Evolutionary conservation across 192 early-diverging fungal species (phyloP).

Genomic region (Anaeromyces robustus): DNA sequence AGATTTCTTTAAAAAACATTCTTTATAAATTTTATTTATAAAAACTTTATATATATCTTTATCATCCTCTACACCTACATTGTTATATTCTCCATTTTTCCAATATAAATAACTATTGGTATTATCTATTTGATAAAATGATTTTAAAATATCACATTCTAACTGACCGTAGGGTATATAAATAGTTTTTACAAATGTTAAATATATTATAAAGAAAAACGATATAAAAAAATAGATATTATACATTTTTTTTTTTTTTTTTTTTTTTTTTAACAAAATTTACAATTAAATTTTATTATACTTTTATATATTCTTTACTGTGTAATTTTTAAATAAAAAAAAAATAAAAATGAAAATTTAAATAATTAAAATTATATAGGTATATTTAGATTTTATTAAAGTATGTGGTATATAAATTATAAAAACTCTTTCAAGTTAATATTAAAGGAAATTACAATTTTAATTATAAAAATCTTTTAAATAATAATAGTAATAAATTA

Average conservation of each 20-base stretch:
- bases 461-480: no score
- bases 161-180: background rate
- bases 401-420: no score
- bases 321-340: no score
- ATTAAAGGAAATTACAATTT: no score
- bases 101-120: background rate
- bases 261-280: no score
- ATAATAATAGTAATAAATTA: no score
- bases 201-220: background rate
- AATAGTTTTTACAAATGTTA: background rate
- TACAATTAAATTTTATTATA: no score
- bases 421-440: no score
- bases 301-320: no score
- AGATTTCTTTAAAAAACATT: background rate
- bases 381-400: no score
- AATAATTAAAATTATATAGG: no score
- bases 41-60: background rate
- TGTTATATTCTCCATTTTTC: background rate
- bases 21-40: background rate
- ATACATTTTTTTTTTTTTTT: background rate
- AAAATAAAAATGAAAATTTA: no score
- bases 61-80: background rate
- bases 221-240: background rate
- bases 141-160: background rate
- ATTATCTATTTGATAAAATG: background rate